Base-by-base conservation (phyloP, 2,329 filamentous ascomycete genomes). In the Cercospora sp. region DNA sequence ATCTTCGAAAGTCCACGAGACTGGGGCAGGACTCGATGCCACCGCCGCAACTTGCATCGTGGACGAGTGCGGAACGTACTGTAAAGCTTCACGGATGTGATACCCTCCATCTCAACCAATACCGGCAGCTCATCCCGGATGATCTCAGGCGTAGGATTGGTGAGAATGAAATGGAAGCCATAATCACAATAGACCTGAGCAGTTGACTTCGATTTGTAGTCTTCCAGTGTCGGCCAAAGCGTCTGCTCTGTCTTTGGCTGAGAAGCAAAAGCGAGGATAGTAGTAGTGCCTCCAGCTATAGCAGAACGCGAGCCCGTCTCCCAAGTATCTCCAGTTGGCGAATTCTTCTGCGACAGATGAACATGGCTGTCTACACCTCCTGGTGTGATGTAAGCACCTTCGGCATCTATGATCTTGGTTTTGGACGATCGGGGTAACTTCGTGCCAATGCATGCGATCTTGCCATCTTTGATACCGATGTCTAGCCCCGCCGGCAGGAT, bases 251-350 rank as follows among this genome's bases (percentile, higher is more conserved):
- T 71, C n/a, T 82, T 83, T 45, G 80, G 78, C 73, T 88, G 86
- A 3, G 83, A 82, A 0, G 86, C 87, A 75, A 89, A 89, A 0
- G 85, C 81, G 7, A 89, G 76, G 13, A 89, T 79, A 0, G 87
- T 88, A 0, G 87, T 89, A 4, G 83, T 88, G 26, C 86, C 86
- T 8, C 87, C 86, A 2, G 85, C 85, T 63, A 88, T 81, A 4
- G 86, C 87, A 23, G 82, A 84, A 8, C 86, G 80, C 0, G 85
- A 84, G 0, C 86, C 86, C 2, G 79, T 80, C 67, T 84, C 80
- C 73, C 80, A 85, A 16, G 77, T 80, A 64, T 84, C 83, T 2
- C 82, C 77, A 1, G 80, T 82, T 1, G 80, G 79, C 8, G 76
- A 76, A 67, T 82, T 82, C 66, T 80, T 79, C 72, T 85, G 82